Evolutionary conservation across 148 eudicot species (phyloP).

Genomic region (Cornus florida): DNA sequence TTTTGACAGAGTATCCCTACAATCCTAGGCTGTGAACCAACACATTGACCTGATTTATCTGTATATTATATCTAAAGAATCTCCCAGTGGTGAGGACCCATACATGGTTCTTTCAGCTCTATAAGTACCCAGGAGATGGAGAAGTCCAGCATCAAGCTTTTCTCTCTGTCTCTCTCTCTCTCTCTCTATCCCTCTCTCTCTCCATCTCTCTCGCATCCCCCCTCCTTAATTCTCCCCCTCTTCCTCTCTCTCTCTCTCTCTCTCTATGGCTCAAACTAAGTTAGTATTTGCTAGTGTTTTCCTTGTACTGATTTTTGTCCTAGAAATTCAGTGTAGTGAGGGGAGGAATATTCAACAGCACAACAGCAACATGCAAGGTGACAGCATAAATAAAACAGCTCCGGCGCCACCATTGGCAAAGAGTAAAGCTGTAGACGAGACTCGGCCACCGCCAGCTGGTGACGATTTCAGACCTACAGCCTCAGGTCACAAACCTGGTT

Average conservation of each 20-base stretch:
- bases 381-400: not conserved
- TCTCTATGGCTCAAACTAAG: conserved; percentile 35
- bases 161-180: not conserved
- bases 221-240: not conserved
- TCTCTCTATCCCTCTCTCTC: no score
- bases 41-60: not conserved
- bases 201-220: no score
- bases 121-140: conserved; percentile 32
- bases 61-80: conserved; percentile 3
- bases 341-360: conserved; percentile 30
- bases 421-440: conserved; percentile 15
- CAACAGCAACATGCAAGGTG: not conserved
- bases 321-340: conserved; percentile 24
- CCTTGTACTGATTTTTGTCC: conserved; percentile 26
- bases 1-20: not conserved
- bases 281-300: conserved; percentile 27
- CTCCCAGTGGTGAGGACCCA: conserved; percentile 25
- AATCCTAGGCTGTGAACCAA: not conserved
- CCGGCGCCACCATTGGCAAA: not conserved
- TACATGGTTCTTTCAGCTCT: conserved; percentile 24
- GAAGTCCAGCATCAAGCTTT: conserved; percentile 18
- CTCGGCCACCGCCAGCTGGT: conserved; percentile 31
- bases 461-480: conserved; percentile 45
- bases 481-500: conserved; percentile 53
- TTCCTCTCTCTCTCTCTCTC: conserved; percentile 16